Conservation (phyloP, 164 flowering plant genomes). For the Magnolia officinalis region DNA sequence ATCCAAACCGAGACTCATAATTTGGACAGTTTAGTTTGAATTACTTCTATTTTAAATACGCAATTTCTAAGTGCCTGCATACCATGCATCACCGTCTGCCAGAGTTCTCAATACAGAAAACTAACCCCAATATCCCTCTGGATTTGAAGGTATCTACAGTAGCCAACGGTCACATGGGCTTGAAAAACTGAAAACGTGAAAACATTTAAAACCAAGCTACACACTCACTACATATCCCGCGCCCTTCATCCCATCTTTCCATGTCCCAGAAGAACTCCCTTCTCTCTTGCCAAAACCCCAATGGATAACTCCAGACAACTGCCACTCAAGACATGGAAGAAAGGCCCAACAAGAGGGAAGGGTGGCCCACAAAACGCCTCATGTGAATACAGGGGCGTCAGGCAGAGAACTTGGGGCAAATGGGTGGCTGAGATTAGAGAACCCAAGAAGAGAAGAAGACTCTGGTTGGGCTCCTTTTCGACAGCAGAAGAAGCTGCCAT, state of each 20-base stretch:
- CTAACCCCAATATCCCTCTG: neutral
- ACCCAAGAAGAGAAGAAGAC: constrained; percentile 91
- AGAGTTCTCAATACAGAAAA: neutral
- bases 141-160: neutral
- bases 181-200: constrained; percentile 56
- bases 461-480: constrained; percentile 93
- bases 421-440: constrained; percentile 99
- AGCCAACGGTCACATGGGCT: constrained; percentile 69
- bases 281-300: constrained; percentile 8
- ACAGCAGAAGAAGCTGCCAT: constrained; percentile 98
- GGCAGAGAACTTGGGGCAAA: constrained; percentile 98
- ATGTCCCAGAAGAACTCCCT: neutral
- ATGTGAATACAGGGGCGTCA: constrained; percentile 86
- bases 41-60: no score
- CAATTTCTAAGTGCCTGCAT: no score
- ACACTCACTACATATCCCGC: constrained; percentile 54
- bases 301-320: constrained; percentile 65
- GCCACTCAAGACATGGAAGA: constrained; percentile 84
- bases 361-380: constrained; percentile 94
- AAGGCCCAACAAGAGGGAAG: constrained; percentile 94
- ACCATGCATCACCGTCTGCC: no score
- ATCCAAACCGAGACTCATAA: no score
- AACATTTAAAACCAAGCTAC: constrained; percentile 53
- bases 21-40: no score
- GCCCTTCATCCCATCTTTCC: constrained; percentile 17